Conservation (phyloP, 2,329 filamentous ascomycete species). For the Pestalotiopsis sp. region DNA sequence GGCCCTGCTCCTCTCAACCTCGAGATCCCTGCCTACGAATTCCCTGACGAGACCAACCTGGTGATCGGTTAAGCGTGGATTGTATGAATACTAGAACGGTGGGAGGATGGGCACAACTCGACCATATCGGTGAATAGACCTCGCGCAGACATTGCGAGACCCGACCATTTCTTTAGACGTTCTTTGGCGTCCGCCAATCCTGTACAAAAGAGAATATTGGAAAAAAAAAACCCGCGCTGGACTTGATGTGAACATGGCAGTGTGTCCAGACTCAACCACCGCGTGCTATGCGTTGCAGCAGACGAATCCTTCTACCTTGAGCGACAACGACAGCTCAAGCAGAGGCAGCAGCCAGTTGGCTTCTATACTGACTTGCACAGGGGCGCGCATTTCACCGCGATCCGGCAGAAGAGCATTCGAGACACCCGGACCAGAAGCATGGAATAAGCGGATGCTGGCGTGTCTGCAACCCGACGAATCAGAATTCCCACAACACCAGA, state of each 20-base stretch:
- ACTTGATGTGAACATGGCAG: background rate
- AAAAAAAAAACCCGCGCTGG: constrained; percentile 10
- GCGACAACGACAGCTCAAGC: background rate
- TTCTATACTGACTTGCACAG: background rate
- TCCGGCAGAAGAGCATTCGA: background rate
- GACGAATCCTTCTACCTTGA: background rate
- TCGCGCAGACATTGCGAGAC: constrained; percentile 28
- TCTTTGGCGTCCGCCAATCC: constrained; percentile 28
- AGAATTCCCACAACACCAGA: background rate
- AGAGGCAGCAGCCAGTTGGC: background rate
- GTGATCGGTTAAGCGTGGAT: constrained; percentile 79
- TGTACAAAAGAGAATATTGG: constrained; percentile 35
- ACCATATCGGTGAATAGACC: constrained; percentile 26
- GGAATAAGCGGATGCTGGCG: background rate
- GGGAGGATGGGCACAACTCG: constrained; percentile 16
- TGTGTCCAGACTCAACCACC: background rate
- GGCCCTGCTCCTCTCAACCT: constrained; percentile 97
- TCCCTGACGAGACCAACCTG: constrained; percentile 85
- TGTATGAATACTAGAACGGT: constrained; percentile 34
- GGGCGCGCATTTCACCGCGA: background rate
- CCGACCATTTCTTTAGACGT: constrained; percentile 32
- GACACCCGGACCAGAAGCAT: background rate
- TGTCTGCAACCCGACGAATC: background rate
- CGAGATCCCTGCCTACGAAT: constrained; percentile 90
- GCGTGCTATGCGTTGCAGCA: background rate